These are phyloP conservation scores for Suillus decipiens DNA, from an alignment of 768 basidiomycete genomes.

Conservation along the genomic window DNA sequence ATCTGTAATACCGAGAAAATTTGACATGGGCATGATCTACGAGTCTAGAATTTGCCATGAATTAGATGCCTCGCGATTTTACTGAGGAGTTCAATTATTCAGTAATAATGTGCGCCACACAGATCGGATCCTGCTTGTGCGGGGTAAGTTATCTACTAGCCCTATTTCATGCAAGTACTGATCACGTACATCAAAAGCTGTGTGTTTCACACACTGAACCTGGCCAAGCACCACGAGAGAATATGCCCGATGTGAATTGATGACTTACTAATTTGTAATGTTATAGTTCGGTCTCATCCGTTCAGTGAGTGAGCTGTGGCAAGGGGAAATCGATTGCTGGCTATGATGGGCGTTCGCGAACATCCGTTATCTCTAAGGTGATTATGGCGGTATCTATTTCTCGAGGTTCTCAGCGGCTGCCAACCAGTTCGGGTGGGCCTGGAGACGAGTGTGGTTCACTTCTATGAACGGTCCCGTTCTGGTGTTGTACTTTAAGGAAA, in stretches of 20 bases:
- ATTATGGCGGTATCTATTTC: neutral
- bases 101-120: neutral
- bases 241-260: slow-evolving; percentile 1
- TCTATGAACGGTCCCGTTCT: neutral
- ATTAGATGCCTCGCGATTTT: neutral
- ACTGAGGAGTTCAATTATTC: neutral
- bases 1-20: neutral
- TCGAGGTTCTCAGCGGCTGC: neutral
- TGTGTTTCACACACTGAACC: neutral
- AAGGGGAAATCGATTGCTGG: neutral
- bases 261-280: neutral
- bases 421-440: slow-evolving; percentile 1
- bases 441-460: neutral
- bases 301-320: neutral
- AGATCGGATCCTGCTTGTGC: neutral
- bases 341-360: neutral
- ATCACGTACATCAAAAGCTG: slow-evolving; percentile 2
- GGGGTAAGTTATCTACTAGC: neutral
- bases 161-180: neutral
- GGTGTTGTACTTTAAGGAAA: neutral
- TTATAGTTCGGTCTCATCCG: neutral
- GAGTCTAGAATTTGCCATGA: neutral
- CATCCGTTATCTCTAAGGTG: slow-evolving; percentile 5
- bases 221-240: neutral
- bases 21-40: neutral